These are phyloP conservation scores for Borovskyia barvae DNA, from an alignment of 208 protist genomes.

Conservation along the genomic window DNA sequence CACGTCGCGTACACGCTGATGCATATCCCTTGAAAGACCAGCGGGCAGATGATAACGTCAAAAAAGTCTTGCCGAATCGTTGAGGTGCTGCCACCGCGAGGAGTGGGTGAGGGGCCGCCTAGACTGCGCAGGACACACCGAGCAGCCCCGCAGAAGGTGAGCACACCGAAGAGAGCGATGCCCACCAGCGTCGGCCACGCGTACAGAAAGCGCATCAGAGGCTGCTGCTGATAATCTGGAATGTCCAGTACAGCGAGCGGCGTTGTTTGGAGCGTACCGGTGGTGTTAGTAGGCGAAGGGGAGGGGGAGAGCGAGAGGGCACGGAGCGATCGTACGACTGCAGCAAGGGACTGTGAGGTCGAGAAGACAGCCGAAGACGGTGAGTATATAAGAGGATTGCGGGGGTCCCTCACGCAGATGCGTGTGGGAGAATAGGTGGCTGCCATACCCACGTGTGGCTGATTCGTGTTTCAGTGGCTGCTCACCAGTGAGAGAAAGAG, in stretches of 20 bases:
- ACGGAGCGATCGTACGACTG: too few relatives aligned
- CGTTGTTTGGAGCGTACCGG: neutral
- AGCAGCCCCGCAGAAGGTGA: constrained; percentile 17
- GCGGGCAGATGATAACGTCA: constrained; percentile 23
- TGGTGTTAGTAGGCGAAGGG: constrained; percentile 7
- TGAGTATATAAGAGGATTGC: neutral
- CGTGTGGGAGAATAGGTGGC: too few relatives aligned
- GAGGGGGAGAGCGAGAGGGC: constrained; percentile 14
- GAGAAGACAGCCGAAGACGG: neutral
- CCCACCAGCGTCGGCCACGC: constrained; percentile 54
- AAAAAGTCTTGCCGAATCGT: constrained; percentile 30
- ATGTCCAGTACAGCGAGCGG: constrained; percentile 6
- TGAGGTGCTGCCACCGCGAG: too few relatives aligned
- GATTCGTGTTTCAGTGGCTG: too few relatives aligned
- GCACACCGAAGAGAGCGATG: constrained; percentile 29
- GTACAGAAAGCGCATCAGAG: constrained; percentile 42
- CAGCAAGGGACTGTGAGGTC: too few relatives aligned
- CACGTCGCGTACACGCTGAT: constrained; percentile 56
- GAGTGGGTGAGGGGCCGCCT: neutral
- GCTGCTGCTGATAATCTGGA: constrained; percentile 28
- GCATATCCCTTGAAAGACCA: constrained; percentile 31
- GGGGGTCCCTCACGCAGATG: neutral
- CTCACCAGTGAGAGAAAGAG: constrained; percentile 1
- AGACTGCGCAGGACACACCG: constrained; percentile 13
- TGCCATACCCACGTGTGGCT: too few relatives aligned